Percentiles rank a stretch among this genome's conserved stretches.
These are phyloP conservation scores for Myrica gale DNA, from an alignment of 306 rosid species.

Conservation along the genomic window DNA sequence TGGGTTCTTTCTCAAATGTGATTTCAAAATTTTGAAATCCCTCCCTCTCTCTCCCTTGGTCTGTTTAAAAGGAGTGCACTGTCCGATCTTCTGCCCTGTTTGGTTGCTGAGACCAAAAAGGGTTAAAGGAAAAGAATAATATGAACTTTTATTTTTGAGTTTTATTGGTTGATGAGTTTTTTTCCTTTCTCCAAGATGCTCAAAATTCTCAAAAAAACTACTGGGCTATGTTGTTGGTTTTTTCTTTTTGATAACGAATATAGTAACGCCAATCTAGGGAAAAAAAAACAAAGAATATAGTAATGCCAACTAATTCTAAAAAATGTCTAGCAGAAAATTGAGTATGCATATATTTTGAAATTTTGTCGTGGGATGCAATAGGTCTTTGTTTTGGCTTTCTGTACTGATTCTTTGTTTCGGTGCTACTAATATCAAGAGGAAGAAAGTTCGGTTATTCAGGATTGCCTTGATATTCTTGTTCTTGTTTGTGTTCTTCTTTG, in stretches of 20 bases:
- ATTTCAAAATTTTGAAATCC: slow-evolving; percentile 34
- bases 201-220: too few species aligned
- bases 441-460: neutral
- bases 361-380: neutral
- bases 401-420: slow-evolving; percentile 7
- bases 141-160: neutral
- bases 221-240: too few species aligned
- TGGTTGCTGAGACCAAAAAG: slow-evolving; percentile 27
- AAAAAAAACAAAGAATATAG: too few species aligned
- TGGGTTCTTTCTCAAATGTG: slow-evolving; percentile 59
- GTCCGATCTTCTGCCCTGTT: slow-evolving; percentile 19
- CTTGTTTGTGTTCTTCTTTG: neutral
- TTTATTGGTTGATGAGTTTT: neutral
- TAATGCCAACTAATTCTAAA: too few species aligned
- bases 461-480: neutral
- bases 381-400: neutral
- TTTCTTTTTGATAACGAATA: too few species aligned
- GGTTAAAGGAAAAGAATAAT: neutral
- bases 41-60: neutral
- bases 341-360: neutral
- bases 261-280: too few species aligned
- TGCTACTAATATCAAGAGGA: slow-evolving; percentile 6
- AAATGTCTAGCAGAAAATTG: neutral
- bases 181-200: neutral
- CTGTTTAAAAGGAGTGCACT: slow-evolving; percentile 9